Evolutionary conservation across 768 basidiomycete species (phyloP), one percentile per base, ranked within the genome.

Genomic region (Pisolithus tinctorius): DNA sequence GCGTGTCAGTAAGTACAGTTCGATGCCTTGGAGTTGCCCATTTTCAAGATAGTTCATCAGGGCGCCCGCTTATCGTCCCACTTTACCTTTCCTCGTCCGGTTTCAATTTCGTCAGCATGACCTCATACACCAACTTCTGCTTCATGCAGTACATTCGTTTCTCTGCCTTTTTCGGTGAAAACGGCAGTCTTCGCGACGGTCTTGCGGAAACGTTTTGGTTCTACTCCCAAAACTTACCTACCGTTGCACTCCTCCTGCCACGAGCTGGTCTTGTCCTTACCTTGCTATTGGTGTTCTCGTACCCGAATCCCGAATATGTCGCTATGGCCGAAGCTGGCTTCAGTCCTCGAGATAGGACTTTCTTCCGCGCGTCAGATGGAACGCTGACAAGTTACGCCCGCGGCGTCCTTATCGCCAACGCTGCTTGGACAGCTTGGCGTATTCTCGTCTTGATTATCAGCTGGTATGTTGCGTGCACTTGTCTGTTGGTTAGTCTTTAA

Each of bases 201-300:
- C 69, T 93, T 41, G 86, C 92, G n/a, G 92, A 95, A 69, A 84
- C 84, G 13, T 88, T 79, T 63, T 88, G 82, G 73, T 82, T 81
- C 61, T 87, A 88, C 57, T 82, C 91, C 1, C 93, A 95, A 71
- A 91, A 93, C 62, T 64, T 86, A 34, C 86, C 92, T 4, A 89
- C 87, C 0, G 81, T 93, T 39, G 77, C 81, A 8, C 76, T 91
- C n/a, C 77, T 93, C 39, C 71, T 95, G 17, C 93, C 93, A 25
- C 80, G 93, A 53, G 89, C 89, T 29, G 90, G 82, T 8, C 71
- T 95, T 38, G 76, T 75, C 39, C 68, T 93, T 4, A 83, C 86
- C 1, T 66, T 93, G 27, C 74, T 93, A n/a, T 68, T 93, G 42
- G 67, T 78, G 0, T 87, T 83, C 66, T 79, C 77, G 48, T 63